Evolutionary conservation across 2,329 filamentous ascomycete species (phyloP).

Genomic region (Colletotrichum aenigma): DNA sequence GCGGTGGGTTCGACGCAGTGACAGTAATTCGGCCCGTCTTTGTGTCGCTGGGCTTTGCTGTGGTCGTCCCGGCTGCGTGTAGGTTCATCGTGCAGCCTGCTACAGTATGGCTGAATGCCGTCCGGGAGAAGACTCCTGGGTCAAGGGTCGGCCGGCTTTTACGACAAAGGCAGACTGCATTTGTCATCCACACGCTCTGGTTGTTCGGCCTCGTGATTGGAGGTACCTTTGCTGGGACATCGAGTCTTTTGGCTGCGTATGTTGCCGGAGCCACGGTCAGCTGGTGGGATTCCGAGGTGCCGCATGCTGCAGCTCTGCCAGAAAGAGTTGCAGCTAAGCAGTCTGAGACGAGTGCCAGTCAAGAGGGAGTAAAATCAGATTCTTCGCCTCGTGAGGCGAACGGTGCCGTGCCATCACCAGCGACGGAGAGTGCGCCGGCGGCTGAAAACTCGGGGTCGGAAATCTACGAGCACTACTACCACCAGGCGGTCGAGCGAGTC

Average conservation of each 20-base stretch:
- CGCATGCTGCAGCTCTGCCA: slow-evolving; percentile 19
- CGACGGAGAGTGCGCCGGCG: not conserved
- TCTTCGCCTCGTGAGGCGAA: not conserved
- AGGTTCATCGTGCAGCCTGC: slow-evolving; percentile 46
- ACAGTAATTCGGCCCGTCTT: slow-evolving; percentile 49
- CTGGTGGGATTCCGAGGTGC: slow-evolving; percentile 59
- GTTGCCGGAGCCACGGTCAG: slow-evolving; percentile 62
- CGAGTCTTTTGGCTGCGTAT: slow-evolving; percentile 67
- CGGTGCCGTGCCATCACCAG: not conserved
- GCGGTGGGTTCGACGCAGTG: slow-evolving; percentile 27
- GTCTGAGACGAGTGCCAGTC: not conserved
- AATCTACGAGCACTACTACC: slow-evolving; percentile 45
- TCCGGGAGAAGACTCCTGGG: slow-evolving; percentile 26
- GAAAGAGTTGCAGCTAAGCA: not conserved
- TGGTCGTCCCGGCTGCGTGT: slow-evolving; percentile 51
- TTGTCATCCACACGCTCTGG: slow-evolving; percentile 51
- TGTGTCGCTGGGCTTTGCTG: slow-evolving; percentile 56
- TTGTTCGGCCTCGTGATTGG: slow-evolving; percentile 54
- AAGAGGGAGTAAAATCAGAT: not conserved
- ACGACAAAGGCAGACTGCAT: slow-evolving; percentile 34
- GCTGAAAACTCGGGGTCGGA: slow-evolving; percentile 5
- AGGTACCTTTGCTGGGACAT: slow-evolving; percentile 65
- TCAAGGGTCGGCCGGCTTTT: slow-evolving; percentile 29
- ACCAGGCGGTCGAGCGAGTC: slow-evolving; percentile 47
- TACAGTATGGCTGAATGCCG: slow-evolving; percentile 36